Base-by-base conservation (phyloP, 352 stramenopile species). In the Saprolegnia diclina region DNA sequence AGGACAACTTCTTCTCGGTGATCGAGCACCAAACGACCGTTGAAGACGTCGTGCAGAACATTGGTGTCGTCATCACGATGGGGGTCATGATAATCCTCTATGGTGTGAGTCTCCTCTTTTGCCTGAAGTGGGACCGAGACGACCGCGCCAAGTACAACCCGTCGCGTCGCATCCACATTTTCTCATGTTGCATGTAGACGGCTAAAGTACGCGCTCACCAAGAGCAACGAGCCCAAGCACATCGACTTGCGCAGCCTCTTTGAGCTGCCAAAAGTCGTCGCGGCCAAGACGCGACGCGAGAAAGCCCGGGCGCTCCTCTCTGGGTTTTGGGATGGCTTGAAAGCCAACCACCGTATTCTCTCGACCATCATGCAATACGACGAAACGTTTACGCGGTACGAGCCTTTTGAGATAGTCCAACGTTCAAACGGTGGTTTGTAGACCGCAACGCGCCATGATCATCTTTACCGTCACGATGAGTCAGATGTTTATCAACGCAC, bases 301-400 rank as follows among this genome's bases (percentile, higher is more conserved):
- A 89, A 85, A 26, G 46, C 87, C 10, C 65, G 65, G 10, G 83
- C 81, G 7, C 72, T 87, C 7, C 1, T 74, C 4, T 11, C 61
- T 9, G 77, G 77, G 9, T 88, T 88, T 59, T 82, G 74, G 68
- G 56, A 73, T 1, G 80, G 83, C 0, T 44, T 91, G 57, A 87
- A 86, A 64, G 57, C 79, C 22, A 79, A 87, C 29, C 83, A 91
- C 74, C 88, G 88, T 64, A 63, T 91, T 11, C 35, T 88, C 53
- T 88, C 79, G 11, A 88, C 89, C 42, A 67, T 81, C 16, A 88
- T 91, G 71, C 84, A 82, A 67, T 91, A 89, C 72, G 74, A 91
- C 67, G 80, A 88, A 61, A 75, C 82, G 42, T 89, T 89, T 32
- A 80, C 79, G 42, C 83, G 83, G 9, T 65, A 35, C 14, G n/a